These are phyloP conservation scores for Achlya hypogyna DNA, from an alignment of 352 stramenopile species.

Conservation along the genomic window DNA sequence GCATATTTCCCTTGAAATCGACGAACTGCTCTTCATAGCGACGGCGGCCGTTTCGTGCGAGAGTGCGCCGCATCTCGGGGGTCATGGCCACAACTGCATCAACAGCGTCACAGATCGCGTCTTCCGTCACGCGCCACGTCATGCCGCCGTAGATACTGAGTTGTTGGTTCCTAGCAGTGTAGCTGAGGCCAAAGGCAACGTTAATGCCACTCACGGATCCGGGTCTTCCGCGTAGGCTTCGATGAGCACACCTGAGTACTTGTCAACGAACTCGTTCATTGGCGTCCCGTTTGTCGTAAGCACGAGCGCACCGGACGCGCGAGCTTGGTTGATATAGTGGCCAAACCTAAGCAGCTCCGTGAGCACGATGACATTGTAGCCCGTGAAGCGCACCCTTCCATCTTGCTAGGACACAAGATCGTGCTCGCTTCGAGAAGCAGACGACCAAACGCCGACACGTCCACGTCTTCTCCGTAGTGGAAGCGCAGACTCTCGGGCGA, in stretches of 20 bases:
- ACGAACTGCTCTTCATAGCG: background rate
- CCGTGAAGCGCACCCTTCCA: conserved; percentile 1
- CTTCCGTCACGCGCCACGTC: background rate
- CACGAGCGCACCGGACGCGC: conserved; percentile 33
- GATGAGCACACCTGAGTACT: conserved; percentile 34
- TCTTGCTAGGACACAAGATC: conserved; percentile 4
- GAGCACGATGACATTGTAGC: conserved; percentile 18
- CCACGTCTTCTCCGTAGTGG: conserved; percentile 2
- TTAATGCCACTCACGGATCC: background rate
- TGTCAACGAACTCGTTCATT: conserved; percentile 52
- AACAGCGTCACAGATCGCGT: background rate
- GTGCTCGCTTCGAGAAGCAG: background rate
- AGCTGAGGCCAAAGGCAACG: background rate
- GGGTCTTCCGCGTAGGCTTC: background rate
- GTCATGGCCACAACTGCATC: background rate
- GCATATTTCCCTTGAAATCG: background rate
- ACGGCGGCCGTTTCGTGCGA: background rate
- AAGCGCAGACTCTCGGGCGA: background rate
- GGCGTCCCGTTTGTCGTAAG: conserved; percentile 41
- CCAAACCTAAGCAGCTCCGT: conserved; percentile 26
- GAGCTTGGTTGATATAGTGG: conserved; percentile 56
- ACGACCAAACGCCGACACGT: background rate
- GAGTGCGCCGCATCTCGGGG: background rate
- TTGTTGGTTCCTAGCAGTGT: background rate
- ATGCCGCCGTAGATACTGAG: background rate